These are phyloP conservation scores for Stromatinia cepivora DNA, from an alignment of 2,329 filamentous ascomycete species.

Conservation along the genomic window DNA sequence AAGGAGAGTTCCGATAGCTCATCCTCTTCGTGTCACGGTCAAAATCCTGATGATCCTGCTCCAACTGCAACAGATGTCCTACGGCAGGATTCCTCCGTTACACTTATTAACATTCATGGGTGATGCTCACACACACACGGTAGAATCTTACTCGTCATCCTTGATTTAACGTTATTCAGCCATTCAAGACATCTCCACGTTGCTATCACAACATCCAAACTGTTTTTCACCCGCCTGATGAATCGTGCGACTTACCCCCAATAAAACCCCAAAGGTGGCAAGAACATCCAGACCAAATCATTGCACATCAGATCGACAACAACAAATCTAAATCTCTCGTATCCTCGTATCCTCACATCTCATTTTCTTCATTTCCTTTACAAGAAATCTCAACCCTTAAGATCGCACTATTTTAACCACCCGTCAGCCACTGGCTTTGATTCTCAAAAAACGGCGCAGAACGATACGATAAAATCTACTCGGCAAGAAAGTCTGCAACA, in stretches of 20 bases:
- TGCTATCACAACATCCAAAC: slow-evolving; percentile 9
- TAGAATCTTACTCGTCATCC: background rate
- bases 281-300: slow-evolving; percentile 2
- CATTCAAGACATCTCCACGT: slow-evolving; percentile 15
- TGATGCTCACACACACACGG: background rate
- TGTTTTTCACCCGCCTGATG: background rate
- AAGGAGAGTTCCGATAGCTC: background rate
- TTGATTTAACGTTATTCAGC: background rate
- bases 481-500: too few species aligned
- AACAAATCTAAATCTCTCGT: slow-evolving; percentile 9
- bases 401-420: background rate
- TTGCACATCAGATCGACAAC: slow-evolving; percentile 7
- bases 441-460: background rate
- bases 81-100: background rate
- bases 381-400: background rate
- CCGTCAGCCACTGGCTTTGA: background rate
- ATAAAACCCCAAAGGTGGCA: background rate
- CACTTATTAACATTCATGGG: background rate
- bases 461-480: background rate
- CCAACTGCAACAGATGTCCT: background rate
- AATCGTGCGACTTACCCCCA: background rate
- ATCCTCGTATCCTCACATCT: background rate
- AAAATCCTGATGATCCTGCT: slow-evolving; percentile 2
- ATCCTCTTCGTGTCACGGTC: background rate
- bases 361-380: background rate